Conservation (phyloP, 1,139 yeast genomes). For the Zhuliangozyma blackwelliae region DNA sequence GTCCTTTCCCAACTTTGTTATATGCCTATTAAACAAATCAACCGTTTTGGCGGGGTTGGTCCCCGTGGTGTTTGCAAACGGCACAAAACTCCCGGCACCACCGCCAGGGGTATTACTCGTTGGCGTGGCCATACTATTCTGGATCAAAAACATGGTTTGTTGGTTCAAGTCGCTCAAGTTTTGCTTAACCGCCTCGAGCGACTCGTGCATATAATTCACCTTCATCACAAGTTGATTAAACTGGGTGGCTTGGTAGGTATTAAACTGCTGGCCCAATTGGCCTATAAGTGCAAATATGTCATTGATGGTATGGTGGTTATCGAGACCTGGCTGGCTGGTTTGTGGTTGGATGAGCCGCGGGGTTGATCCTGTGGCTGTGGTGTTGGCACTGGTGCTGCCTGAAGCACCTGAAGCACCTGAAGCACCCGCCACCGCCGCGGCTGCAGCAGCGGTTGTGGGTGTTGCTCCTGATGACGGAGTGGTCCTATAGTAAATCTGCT, state of each 20-base stretch:
- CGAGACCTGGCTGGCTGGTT: constrained; percentile 1
- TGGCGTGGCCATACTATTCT: constrained; percentile 2
- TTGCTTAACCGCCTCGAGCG: constrained; percentile 14
- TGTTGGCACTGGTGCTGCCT: neutral
- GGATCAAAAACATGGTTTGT: constrained; percentile 9
- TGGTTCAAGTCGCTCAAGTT: constrained; percentile 11
- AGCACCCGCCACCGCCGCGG: too few relatives aligned
- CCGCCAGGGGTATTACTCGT: neutral
- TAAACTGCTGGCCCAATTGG: constrained; percentile 16
- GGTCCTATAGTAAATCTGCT: constrained; percentile 8
- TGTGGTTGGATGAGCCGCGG: too few relatives aligned
- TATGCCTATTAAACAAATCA: constrained; percentile 21
- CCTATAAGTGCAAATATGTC: constrained; percentile 12
- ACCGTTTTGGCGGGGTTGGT: constrained; percentile 11
- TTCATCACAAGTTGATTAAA: constrained; percentile 22
- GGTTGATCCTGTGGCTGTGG: neutral
- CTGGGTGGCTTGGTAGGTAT: constrained; percentile 17
- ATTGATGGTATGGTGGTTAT: constrained; percentile 6
- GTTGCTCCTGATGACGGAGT: neutral
- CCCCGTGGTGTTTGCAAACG: neutral
- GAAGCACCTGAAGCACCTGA: too few relatives aligned
- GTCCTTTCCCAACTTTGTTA: constrained; percentile 21
- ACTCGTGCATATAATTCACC: constrained; percentile 22
- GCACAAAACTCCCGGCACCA: neutral
- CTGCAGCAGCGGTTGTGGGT: constrained; percentile 1